phyloP scores from a whole-genome alignment of 805 yeast species.

The Saturnispora bothae region DNA sequence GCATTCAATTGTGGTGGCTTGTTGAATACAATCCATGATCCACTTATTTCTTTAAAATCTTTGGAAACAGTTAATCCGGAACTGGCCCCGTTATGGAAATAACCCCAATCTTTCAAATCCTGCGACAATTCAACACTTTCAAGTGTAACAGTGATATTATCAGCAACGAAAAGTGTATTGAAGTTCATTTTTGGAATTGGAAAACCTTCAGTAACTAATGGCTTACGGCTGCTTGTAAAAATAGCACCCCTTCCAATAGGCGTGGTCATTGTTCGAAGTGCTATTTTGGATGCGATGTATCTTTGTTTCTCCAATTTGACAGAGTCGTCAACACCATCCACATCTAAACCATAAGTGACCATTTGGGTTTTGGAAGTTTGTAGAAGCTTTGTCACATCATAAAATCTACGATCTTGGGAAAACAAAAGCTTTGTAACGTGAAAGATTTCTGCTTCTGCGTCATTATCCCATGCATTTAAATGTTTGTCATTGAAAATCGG shows the following conservation, averaged over 20 bases:
- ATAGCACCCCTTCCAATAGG: slow-evolving; percentile 75
- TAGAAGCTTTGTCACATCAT: slow-evolving; percentile 61
- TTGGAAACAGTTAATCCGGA: slow-evolving; percentile 67
- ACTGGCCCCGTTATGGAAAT: slow-evolving; percentile 86
- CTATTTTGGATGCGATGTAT: slow-evolving; percentile 47
- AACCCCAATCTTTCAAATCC: slow-evolving; percentile 62
- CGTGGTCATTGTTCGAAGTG: slow-evolving; percentile 60
- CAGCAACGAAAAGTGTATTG: slow-evolving; percentile 54
- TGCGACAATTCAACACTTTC: slow-evolving; percentile 44
- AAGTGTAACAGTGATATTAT: slow-evolving; percentile 46
- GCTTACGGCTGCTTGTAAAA: slow-evolving; percentile 56
- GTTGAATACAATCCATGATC: slow-evolving; percentile 87
- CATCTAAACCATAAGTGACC: slow-evolving; percentile 26
- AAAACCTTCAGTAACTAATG: slow-evolving; percentile 76
- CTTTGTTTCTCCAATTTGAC: slow-evolving; percentile 46
- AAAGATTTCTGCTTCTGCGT: slow-evolving; percentile 57
- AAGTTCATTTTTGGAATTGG: slow-evolving; percentile 70
- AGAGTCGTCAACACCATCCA: slow-evolving; percentile 38
- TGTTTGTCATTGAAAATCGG: slow-evolving; percentile 34
- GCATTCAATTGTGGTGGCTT: slow-evolving; percentile 61
- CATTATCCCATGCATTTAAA: slow-evolving; percentile 57
- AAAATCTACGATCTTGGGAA: slow-evolving; percentile 66
- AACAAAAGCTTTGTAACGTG: slow-evolving; percentile 64
- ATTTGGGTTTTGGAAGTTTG: slow-evolving; percentile 61
- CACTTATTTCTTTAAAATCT: slow-evolving; percentile 59